Conservation (phyloP, 441 rosid species). For the Eutrema salsugineum region DNA sequence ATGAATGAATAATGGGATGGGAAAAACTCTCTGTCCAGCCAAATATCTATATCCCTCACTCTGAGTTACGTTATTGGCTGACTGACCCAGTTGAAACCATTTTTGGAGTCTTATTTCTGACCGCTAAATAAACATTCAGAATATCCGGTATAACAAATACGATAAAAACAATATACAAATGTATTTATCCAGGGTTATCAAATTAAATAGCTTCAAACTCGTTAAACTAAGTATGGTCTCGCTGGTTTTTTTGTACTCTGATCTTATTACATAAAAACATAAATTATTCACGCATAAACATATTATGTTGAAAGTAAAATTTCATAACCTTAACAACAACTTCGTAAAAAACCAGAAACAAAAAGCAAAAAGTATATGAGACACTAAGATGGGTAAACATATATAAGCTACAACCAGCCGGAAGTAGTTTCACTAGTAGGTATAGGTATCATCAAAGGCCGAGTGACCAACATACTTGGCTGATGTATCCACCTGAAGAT, state of each 20-base stretch:
- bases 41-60: too few relatives aligned
- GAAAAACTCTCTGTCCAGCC: too few relatives aligned
- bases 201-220: not conserved
- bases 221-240: not conserved
- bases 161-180: not conserved
- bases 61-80: too few relatives aligned
- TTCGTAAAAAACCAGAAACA: not conserved
- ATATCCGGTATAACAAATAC: too few relatives aligned
- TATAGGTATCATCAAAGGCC: constrained; percentile 32
- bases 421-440: constrained; percentile 17
- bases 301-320: not conserved
- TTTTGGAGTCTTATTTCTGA: too few relatives aligned
- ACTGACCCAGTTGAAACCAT: too few relatives aligned
- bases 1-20: too few relatives aligned
- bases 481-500: constrained; percentile 29
- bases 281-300: not conserved
- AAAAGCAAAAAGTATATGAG: not conserved
- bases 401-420: not conserved
- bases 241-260: not conserved
- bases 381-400: not conserved
- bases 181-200: too few relatives aligned
- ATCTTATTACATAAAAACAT: not conserved
- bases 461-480: constrained; percentile 30
- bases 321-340: not conserved
- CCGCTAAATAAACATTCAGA: too few relatives aligned